Conservation (phyloP, 306 rosid genomes). For the Gastrolobium bilobum region DNA sequence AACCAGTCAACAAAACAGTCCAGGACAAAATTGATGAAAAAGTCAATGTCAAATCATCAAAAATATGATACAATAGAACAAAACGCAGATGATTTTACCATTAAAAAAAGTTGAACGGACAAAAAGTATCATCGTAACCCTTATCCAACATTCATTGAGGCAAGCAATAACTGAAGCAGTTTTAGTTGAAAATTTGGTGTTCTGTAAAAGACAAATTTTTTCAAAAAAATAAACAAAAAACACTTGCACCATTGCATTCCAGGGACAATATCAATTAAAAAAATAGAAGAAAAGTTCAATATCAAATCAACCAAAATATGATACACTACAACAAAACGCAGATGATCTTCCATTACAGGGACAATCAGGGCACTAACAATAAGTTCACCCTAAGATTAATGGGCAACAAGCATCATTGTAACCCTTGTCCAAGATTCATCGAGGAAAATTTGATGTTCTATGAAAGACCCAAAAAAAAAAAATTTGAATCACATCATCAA, state of each 20-base stretch:
- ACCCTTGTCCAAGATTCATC: neutral
- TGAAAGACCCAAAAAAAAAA: neutral
- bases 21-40: neutral
- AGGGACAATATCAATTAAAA: neutral
- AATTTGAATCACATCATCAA: neutral
- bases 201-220: no score
- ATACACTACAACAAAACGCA: neutral
- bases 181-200: no score
- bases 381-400: neutral
- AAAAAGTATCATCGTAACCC: no score
- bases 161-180: no score
- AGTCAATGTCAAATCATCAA: slow-evolving; percentile 30
- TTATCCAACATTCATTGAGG: no score
- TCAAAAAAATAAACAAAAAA: no score
- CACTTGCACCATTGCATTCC: no score
- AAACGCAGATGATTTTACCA: slow-evolving; percentile 1
- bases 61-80: slow-evolving; percentile 3
- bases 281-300: neutral
- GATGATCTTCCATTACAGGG: neutral
- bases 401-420: neutral
- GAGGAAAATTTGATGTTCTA: neutral
- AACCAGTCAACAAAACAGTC: neutral
- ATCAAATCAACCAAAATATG: neutral
- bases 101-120: neutral
- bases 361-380: neutral